Base-by-base conservation (phyloP, 106 monocot genomes). In the Dendrobium officinale region DNA sequence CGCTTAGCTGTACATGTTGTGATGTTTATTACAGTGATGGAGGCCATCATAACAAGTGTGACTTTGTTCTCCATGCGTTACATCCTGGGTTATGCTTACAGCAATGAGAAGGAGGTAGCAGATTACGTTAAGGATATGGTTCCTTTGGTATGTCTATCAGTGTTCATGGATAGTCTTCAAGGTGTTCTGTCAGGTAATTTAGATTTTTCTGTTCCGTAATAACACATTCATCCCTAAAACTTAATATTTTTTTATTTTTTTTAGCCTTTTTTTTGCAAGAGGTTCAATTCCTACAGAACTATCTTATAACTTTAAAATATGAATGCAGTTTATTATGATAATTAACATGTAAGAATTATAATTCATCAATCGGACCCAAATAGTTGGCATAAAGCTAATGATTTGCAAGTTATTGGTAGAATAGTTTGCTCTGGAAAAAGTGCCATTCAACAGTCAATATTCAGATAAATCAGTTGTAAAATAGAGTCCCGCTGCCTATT, bases 151-250 rank as follows among this genome's bases (percentile, higher is more conserved):
- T 88, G 85, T 27, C 0, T 86, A 11, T 88, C 88, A 17, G 86
- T 86, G 4, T 42, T 91, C 74, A 82, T 83, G 82, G 91, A 91
- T 79, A 75, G 80, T 67, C 54, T 88, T 42, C 91, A 91, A 73
- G 91, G 88, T 9, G 88, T 88, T 7, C 80, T 88, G 31, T 88
- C 91, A 80, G 91, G 91, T 91, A 77, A 24, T 77, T 61, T 75
- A 0, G 27, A 24, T 75, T 40, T 9, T 47, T 74, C 61, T 61
- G n/a, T 10, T 61, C 6, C 6, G 0, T 29, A 8, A 29, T 37
- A 16, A 4, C 67, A 70, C 37, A 37, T 70, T 13, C 37, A 70
- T 70, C 33, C 33, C 16, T 37, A 4, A n/a, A 19, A 22, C 19
- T 61, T 70, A 42, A 55, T 43, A 4, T 54, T 15, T 31, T 31